Base-by-base conservation (phyloP, 2,329 filamentous ascomycete species). In the Claviceps pusilla region DNA sequence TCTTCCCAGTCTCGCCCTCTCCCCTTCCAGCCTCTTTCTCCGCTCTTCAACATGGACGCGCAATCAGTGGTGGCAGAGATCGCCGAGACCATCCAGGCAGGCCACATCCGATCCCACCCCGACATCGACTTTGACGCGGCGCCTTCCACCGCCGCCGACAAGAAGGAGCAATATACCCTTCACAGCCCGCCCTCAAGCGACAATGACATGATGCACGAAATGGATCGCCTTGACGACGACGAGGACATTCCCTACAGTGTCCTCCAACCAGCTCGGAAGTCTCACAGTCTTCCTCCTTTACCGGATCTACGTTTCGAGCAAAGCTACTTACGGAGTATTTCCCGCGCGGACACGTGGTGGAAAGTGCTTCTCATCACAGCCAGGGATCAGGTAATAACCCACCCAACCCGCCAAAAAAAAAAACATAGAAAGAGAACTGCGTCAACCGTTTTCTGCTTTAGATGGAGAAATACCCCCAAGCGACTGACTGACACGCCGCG, bases 271-370 rank as follows among this genome's bases (percentile, higher is more conserved):
- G 68, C 74, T 54, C 72, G 72, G 52, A 74, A 73, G 50, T 63
- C 64, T 49, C 68, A 70, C 41, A 68, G 71, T 45, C 72, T 83
- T 54, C 79, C 78, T 35, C 79, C 82, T 9, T 78, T 96, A 64
- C 89, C 90, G 4, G 93, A 98, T 71, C 74, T 98, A 60, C 82
- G 93, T 47, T 97, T 97, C 71, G 93, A 98, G 73, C 93, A 98
- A 77, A 96, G 90, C 76, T 98, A 98, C 69, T 78, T 98, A 54
- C 85, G 87, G 62, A 95, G 89, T 71, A 86, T 98, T 61, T 80
- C 84, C 59, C 76, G 81, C 54, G 89, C 89, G 41, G 80, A 93
- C 60, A 83, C 81, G 29, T 90, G 84, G 82, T 84, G 86, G 73
- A 81, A 82, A 66, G 80, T 98, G 37, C 77, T 80, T 7, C 86